These are phyloP conservation scores for Litsea cubeba DNA, from an alignment of 164 flowering plant genomes.

Conservation along the genomic window DNA sequence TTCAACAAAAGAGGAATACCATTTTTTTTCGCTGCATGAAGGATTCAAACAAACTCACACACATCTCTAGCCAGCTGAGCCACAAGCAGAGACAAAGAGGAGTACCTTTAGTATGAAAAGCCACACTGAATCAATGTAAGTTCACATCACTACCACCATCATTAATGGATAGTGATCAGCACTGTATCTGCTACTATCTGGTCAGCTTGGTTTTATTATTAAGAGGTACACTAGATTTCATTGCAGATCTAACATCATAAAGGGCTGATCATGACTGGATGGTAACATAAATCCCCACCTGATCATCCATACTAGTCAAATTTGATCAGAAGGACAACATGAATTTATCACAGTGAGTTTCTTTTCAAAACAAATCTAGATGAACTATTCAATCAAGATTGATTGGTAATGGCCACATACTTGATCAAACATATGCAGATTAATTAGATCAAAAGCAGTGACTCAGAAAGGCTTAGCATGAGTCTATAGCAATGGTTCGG, in stretches of 20 bases:
- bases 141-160: background rate
- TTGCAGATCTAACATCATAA: background rate
- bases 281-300: background rate
- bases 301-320: background rate
- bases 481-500: background rate
- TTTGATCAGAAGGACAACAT: background rate
- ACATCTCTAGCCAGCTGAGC: no score
- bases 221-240: background rate
- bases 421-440: background rate
- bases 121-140: background rate
- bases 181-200: no score
- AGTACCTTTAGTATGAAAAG: background rate
- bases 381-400: background rate
- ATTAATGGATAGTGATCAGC: background rate
- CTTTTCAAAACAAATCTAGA: background rate
- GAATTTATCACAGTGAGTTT: background rate
- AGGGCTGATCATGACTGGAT: background rate
- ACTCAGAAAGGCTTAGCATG: background rate
- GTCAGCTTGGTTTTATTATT: no score
- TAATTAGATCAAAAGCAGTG: background rate
- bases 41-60: no score
- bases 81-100: background rate
- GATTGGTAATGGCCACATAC: background rate
- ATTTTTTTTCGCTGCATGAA: no score
- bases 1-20: background rate